Base-by-base conservation (phyloP, 1,284 basidiomycete species). In the Trametes polyzona region DNA sequence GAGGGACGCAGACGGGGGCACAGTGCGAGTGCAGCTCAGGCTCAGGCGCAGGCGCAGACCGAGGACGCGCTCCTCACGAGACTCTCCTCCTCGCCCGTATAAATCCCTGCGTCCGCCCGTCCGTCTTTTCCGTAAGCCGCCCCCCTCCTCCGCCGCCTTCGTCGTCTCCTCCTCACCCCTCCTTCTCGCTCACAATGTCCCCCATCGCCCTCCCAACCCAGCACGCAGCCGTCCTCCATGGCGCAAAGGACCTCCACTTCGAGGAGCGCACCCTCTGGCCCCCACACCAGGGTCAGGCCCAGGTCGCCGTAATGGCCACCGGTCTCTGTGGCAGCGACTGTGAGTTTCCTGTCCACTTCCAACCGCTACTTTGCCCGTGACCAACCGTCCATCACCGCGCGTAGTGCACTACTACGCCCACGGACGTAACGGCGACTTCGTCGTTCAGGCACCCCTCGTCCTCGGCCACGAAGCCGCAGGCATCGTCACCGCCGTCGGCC, bases 391-490 rank as follows among this genome's bases (percentile, higher is more conserved):
- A 52, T 58, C 52, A 41, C 46, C 44, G 46, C 32, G 26, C 41
- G 17, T 70, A 95, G 89, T 95, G 16, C 94, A 97, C 75, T 96
- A 96, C 77, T 96, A 92, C 75, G 73, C 80, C 24, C 89, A 95
- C 69, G 93, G 90, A 26, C 85, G 92, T 35, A 98, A 97, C 74
- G 95, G 95, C 42, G 91, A 93, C 73, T 97, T 96, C 76, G 89
- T 87, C 49, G 81, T 97, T 59, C 86, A 86, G 67, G 82, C 84
- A 33, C 93, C 86, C 10, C 83, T 98, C 59, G 90, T 95, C 47
- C 87, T 98, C 37, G 95, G 95, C 26, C 95, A 98, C 75, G 95
- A 98, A 79, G 84, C 94, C 0, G 86, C 92, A 23, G 95, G 95
- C 35, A 76, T 93, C 66, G 78, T 95, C 66, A 87, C 87, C 49